Evolutionary conservation across 1,139 yeast genomes (phyloP).

Genomic region (Torulaspora globosa): DNA sequence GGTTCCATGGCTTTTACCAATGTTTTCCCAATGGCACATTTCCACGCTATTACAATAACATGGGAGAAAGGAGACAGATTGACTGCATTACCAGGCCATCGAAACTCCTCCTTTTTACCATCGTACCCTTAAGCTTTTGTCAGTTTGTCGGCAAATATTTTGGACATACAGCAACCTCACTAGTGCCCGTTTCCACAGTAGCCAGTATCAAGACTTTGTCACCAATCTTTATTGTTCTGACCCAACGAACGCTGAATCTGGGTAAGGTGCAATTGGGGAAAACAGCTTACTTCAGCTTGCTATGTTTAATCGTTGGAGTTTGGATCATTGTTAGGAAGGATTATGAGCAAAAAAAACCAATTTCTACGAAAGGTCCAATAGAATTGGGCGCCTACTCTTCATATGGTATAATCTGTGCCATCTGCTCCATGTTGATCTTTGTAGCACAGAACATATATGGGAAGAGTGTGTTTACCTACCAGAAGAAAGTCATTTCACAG

Average conservation of each 20-base stretch:
- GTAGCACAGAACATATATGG: slow-evolving; percentile 92
- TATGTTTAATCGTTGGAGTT: slow-evolving; percentile 40
- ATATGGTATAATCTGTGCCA: slow-evolving; percentile 71
- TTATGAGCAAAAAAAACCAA: slow-evolving; percentile 15
- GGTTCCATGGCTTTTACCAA: slow-evolving; percentile 21
- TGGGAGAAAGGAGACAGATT: slow-evolving; percentile 22
- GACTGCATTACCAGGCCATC: slow-evolving; percentile 37
- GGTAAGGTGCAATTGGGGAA: slow-evolving; percentile 55
- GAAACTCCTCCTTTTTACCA: slow-evolving; percentile 54
- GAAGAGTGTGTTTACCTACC: slow-evolving; percentile 70
- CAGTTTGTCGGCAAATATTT: slow-evolving; percentile 90
- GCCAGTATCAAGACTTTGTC: slow-evolving; percentile 91
- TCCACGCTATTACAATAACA: slow-evolving; percentile 39
- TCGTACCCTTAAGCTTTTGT: slow-evolving; percentile 87
- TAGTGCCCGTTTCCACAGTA: slow-evolving; percentile 88
- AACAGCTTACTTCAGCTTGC: slow-evolving; percentile 67
- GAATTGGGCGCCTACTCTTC: slow-evolving; percentile 42
- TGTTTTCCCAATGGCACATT: slow-evolving; percentile 55
- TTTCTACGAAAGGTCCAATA: slow-evolving; percentile 9
- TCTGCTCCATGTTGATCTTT: slow-evolving; percentile 76
- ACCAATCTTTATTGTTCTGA: slow-evolving; percentile 77
- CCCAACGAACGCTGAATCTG: slow-evolving; percentile 63
- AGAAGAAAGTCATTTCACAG: slow-evolving; percentile 22
- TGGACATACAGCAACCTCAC: slow-evolving; percentile 83
- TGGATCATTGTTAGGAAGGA: slow-evolving; percentile 38